A percentile compares a stretch with the other conserved stretches of the same genome.
These are phyloP conservation scores for Scytalidium lignicola DNA, from an alignment of 2,329 filamentous ascomycete species.

Conservation along the genomic window DNA sequence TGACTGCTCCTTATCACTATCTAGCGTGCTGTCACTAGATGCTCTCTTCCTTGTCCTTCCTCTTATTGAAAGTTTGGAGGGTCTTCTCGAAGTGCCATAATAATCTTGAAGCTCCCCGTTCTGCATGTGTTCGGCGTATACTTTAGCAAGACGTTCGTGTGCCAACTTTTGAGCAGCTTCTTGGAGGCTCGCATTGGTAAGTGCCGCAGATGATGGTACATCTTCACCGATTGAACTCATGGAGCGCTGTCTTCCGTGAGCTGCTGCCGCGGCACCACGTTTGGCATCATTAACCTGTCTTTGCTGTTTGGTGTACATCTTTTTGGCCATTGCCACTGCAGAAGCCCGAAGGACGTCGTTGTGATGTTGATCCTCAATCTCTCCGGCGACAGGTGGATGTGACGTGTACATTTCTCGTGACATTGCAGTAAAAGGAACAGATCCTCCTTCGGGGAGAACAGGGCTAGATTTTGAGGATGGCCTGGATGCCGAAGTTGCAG, in stretches of 20 bases:
- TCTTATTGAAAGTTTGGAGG: constrained; percentile 45
- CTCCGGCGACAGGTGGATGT: constrained; percentile 63
- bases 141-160: constrained; percentile 73
- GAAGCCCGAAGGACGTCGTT: constrained; percentile 73
- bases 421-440: constrained; percentile 63
- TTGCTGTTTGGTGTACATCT: constrained; percentile 73
- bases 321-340: constrained; percentile 82
- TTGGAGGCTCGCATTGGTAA: constrained; percentile 60
- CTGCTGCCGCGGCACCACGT: constrained; percentile 24
- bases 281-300: constrained; percentile 36
- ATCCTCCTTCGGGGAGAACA: constrained; percentile 47
- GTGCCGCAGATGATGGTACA: constrained; percentile 44
- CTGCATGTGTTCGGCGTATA: constrained; percentile 65
- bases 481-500: constrained; percentile 56
- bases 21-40: constrained; percentile 56
- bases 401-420: constrained; percentile 73
- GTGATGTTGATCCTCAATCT: constrained; percentile 68
- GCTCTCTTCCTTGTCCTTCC: constrained; percentile 57
- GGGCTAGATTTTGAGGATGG: constrained; percentile 8
- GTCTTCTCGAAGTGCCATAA: constrained; percentile 58
- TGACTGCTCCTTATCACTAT: constrained; percentile 55
- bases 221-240: constrained; percentile 30
- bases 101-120: constrained; percentile 66
- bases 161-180: constrained; percentile 84
- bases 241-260: constrained; percentile 25